phyloP scores from a whole-genome alignment of 1,284 basidiomycete species.

The Irpex sp. region DNA sequence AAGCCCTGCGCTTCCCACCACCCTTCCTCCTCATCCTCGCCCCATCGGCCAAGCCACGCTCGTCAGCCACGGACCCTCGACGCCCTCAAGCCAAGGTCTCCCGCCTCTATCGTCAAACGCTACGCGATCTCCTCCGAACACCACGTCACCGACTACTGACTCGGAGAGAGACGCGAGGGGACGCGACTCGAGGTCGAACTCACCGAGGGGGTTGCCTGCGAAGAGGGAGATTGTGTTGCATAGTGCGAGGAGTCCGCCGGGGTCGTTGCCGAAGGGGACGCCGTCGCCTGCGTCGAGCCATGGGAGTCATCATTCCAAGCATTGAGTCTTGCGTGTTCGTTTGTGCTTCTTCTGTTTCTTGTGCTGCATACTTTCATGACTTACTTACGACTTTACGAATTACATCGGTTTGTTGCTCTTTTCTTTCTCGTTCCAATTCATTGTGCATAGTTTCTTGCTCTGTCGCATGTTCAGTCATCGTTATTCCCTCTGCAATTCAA shows the following conservation, averaged over 20 bases:
- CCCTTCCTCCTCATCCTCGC: slow-evolving; percentile 68
- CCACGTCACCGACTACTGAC: slow-evolving; percentile 39
- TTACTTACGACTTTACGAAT: background rate
- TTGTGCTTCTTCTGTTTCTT: background rate
- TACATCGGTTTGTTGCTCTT: too few relatives aligned
- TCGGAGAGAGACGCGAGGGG: slow-evolving; percentile 43
- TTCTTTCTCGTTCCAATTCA: too few relatives aligned
- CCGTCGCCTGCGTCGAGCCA: slow-evolving; percentile 33
- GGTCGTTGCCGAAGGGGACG: slow-evolving; percentile 26
- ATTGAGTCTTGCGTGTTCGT: background rate
- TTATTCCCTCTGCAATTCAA: too few relatives aligned
- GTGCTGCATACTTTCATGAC: background rate
- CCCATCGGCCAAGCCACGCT: slow-evolving; percentile 60
- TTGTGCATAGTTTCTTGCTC: too few relatives aligned
- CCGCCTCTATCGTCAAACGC: slow-evolving; percentile 45
- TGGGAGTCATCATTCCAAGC: slow-evolving; percentile 6
- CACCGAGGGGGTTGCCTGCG: slow-evolving; percentile 29
- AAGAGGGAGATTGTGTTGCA: slow-evolving; percentile 51
- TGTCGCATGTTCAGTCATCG: too few relatives aligned
- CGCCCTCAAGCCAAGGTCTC: slow-evolving; percentile 30
- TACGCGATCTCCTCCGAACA: slow-evolving; percentile 57
- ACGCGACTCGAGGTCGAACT: slow-evolving; percentile 26
- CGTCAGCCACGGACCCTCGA: slow-evolving; percentile 17
- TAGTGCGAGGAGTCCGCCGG: slow-evolving; percentile 35
- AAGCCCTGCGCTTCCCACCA: slow-evolving; percentile 51